Evolutionary conservation across 768 basidiomycete genomes (phyloP), one percentile per base, ranked within the genome.

Genomic region (Russula sp.): DNA sequence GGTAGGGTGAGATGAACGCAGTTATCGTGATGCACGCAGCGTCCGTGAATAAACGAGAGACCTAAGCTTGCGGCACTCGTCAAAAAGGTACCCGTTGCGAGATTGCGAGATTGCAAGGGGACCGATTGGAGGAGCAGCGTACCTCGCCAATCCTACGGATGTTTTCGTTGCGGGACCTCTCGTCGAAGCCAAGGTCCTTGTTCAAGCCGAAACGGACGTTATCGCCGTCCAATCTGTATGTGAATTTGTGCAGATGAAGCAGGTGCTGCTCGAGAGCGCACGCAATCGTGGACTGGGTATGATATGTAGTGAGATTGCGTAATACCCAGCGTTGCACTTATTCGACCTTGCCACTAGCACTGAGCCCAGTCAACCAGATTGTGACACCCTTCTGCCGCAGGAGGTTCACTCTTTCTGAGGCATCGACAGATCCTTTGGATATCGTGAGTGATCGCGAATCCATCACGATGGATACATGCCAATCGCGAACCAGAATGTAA

Each of bases 1-100:
- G 80, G 76, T 98, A 98, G n/a, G 97, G 97, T 1, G 97, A 98
- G 75, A 99, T 99, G 78, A 99, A 99, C 13, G 97, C 95, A 18
- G 97, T 96, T 72, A 98, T 80, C 18, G 90, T 80, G 67, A 97
- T 81, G 68, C 88, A 90, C 37, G 84, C 87, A 3, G 94, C 83
- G 70, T 95, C 91, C 20, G 94, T 85, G 74, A 99, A 97, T 47
- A 98, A 80, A 73, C 93, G 94, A 51, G 97, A 87, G 54, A 99
- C 95, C 94, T 96, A 70, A n/a, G 55, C 6, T 16, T 20, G 50
- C 44, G 7, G 18, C 49, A 34, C 65, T 57, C 5, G 7, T 51
- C 22, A n/a, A 61, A 50, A 70, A 67, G 61, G 6, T 11, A 2
- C 9, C n/a, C 18, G 11, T 44, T 44, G 39, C 27, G 27, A 3